phyloP scores from a whole-genome alignment of 2,329 filamentous ascomycete genomes.

The Aspergillus sp. region DNA sequence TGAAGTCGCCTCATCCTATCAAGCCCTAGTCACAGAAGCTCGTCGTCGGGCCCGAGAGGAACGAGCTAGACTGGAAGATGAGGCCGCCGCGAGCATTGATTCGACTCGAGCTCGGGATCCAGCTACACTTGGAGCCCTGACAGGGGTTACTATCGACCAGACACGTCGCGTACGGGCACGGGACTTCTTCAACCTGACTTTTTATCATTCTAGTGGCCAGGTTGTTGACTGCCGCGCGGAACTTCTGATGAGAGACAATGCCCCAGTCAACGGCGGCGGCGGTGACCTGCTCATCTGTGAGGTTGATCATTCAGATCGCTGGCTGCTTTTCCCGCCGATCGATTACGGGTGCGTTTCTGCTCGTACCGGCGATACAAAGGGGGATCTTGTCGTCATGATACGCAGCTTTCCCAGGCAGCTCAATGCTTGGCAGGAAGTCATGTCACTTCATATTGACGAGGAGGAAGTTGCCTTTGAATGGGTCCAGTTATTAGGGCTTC shows the following conservation, averaged over 20 bases:
- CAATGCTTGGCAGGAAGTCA: constrained; percentile 71
- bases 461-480: constrained; percentile 75
- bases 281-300: constrained; percentile 92
- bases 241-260: constrained; percentile 73
- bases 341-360: constrained; percentile 65
- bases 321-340: constrained; percentile 90
- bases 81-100: constrained; percentile 78
- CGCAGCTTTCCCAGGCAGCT: constrained; percentile 57
- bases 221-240: constrained; percentile 83
- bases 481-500: constrained; percentile 71
- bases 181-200: constrained; percentile 77
- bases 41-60: constrained; percentile 67
- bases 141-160: constrained; percentile 64
- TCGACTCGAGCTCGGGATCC: constrained; percentile 71
- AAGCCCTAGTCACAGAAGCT: constrained; percentile 66
- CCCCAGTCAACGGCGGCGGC: constrained; percentile 54
- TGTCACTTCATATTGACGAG: constrained; percentile 68
- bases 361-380: constrained; percentile 61
- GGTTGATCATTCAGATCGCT: constrained; percentile 66
- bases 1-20: constrained; percentile 55
- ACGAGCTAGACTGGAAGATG: constrained; percentile 66
- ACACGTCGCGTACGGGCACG: constrained; percentile 76
- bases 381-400: constrained; percentile 79
- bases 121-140: constrained; percentile 63
- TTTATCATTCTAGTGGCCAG: constrained; percentile 84